These are phyloP conservation scores for Boletus barrowsii DNA, from an alignment of 768 basidiomycete species.

Conservation along the genomic window DNA sequence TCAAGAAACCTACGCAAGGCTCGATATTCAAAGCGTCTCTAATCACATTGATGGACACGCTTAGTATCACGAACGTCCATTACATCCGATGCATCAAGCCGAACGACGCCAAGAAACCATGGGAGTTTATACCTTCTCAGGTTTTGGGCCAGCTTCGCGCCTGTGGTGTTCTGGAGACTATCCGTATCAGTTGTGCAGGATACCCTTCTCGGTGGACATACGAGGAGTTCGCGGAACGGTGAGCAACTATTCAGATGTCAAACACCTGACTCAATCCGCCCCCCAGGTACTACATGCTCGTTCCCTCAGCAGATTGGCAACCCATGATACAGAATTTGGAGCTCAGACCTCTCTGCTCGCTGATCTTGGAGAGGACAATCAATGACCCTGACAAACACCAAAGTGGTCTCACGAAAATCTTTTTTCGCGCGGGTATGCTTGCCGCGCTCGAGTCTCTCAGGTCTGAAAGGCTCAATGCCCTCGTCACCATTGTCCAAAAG, in stretches of 20 bases:
- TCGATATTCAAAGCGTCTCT: constrained; percentile 98
- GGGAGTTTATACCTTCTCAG: constrained; percentile 96
- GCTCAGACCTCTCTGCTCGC: constrained; percentile 73
- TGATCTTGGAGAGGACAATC: constrained; percentile 83
- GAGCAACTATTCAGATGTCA: constrained; percentile 25
- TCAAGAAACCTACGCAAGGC: constrained; percentile 94
- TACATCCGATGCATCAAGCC: constrained; percentile 99
- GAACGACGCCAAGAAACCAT: constrained; percentile 93
- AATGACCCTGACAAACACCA: constrained; percentile 97
- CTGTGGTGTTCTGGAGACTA: constrained; percentile 98
- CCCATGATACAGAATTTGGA: constrained; percentile 81
- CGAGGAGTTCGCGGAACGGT: constrained; percentile 98
- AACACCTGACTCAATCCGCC: constrained; percentile 18
- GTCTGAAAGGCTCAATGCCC: constrained; percentile 78
- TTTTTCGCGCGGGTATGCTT: constrained; percentile 99
- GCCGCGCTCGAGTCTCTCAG: constrained; percentile 91
- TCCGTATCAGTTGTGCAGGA: constrained; percentile 97
- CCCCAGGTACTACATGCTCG: constrained; percentile 92
- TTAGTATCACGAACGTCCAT: constrained; percentile 96
- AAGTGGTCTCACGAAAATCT: constrained; percentile 95
- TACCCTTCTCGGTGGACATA: constrained; percentile 99
- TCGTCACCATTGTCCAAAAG: constrained; percentile 97
- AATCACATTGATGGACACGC: constrained; percentile 93
- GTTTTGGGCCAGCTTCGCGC: constrained; percentile 93
- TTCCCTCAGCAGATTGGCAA: constrained; percentile 82